phyloP scores from a whole-genome alignment of 2,329 filamentous ascomycete species.

The Penicillium sp. region DNA sequence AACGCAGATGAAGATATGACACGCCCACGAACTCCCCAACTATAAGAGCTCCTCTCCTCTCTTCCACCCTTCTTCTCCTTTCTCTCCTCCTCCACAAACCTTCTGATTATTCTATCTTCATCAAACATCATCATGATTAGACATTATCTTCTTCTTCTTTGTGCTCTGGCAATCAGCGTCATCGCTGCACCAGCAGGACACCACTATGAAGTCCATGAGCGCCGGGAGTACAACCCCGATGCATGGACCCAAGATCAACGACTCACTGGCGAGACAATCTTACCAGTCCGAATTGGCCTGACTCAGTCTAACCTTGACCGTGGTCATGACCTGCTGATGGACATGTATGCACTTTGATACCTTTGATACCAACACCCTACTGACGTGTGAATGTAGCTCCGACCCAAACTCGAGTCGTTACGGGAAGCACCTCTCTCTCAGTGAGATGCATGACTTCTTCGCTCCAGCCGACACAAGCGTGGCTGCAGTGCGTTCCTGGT shows the following conservation, averaged over 20 bases:
- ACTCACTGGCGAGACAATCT: constrained; percentile 18
- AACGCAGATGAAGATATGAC: no score
- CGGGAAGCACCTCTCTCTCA: constrained; percentile 33
- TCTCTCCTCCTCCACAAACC: neutral
- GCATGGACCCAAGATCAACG: constrained; percentile 31
- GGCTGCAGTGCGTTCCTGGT: constrained; percentile 31
- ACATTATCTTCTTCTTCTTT: constrained; percentile 16
- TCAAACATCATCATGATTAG: constrained; percentile 21
- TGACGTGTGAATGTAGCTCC: constrained; percentile 27
- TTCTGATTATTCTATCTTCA: neutral
- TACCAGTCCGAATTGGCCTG: constrained; percentile 32
- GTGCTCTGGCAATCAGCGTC: constrained; percentile 20
- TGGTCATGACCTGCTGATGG: constrained; percentile 34
- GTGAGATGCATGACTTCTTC: constrained; percentile 40
- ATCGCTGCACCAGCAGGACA: constrained; percentile 26
- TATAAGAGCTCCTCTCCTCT: neutral
- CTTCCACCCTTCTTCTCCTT: neutral
- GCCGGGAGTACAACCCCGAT: constrained; percentile 28
- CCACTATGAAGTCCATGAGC: constrained; percentile 34
- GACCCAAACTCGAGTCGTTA: constrained; percentile 40
- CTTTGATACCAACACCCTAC: neutral
- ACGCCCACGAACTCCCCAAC: no score
- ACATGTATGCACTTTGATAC: constrained; percentile 26
- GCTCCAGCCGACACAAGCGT: constrained; percentile 34
- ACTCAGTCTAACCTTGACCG: constrained; percentile 30